phyloP scores from a whole-genome alignment of 73 alveolate genomes.

The Uronychia setigera region DNA sequence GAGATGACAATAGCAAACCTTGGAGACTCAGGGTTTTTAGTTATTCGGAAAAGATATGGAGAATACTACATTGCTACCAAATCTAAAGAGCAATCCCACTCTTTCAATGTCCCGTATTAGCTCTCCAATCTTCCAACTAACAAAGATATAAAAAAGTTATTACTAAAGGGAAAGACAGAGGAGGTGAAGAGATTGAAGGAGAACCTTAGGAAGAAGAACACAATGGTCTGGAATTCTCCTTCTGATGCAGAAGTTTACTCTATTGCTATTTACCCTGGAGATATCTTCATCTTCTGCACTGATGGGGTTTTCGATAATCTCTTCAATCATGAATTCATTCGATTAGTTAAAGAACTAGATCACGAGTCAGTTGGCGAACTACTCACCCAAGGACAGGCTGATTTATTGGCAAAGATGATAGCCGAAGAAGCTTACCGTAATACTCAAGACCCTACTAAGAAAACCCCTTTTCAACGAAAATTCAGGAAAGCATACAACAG shows the following conservation, averaged over 20 bases:
- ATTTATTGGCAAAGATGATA: constrained; percentile 29
- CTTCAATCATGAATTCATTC: constrained; percentile 47
- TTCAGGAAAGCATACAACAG: constrained; percentile 44
- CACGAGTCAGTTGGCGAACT: background rate
- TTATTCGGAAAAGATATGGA: constrained; percentile 31
- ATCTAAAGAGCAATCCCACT: constrained; percentile 55
- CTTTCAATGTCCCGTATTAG: constrained; percentile 57
- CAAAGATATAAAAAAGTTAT: constrained; percentile 6
- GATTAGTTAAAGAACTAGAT: constrained; percentile 15
- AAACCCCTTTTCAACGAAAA: constrained; percentile 44
- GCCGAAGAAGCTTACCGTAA: constrained; percentile 35
- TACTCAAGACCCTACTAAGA: constrained; percentile 23
- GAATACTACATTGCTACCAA: constrained; percentile 16
- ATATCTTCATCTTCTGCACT: constrained; percentile 48
- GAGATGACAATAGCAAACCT: constrained; percentile 32
- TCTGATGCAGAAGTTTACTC: constrained; percentile 46
- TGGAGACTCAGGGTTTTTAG: constrained; percentile 61
- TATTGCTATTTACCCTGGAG: constrained; percentile 30
- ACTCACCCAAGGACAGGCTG: constrained; percentile 21
- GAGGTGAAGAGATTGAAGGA: constrained; percentile 21
- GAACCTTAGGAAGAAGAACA: constrained; percentile 9
- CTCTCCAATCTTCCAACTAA: constrained; percentile 45
- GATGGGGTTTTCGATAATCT: constrained; percentile 71
- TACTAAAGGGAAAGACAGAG: constrained; percentile 29
- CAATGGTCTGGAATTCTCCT: constrained; percentile 27